Percentiles rank a stretch among this genome's conserved stretches.
These are phyloP conservation scores for Verticillium albo-atrum DNA, from an alignment of 2,329 filamentous ascomycete species.

Conservation along the genomic window DNA sequence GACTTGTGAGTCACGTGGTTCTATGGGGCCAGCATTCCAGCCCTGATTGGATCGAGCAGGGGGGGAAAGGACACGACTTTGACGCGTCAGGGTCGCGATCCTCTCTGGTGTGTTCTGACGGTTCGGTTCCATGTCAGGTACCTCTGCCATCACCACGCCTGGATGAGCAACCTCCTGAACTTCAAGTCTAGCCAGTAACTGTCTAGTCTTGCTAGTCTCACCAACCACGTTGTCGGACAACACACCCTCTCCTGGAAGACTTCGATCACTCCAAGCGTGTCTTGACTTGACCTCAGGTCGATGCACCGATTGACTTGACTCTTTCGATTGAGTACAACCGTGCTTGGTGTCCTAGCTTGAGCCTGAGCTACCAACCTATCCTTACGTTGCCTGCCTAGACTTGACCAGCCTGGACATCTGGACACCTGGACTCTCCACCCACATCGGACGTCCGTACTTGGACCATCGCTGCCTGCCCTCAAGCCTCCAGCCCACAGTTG, in stretches of 20 bases:
- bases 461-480: not conserved
- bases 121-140: not conserved
- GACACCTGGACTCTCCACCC: too few species aligned
- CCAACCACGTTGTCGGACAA: not conserved
- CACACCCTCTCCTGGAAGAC: not conserved
- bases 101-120: too few species aligned
- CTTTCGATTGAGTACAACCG: too few species aligned
- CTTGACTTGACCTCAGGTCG: too few species aligned
- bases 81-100: constrained; percentile 12
- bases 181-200: not conserved
- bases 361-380: too few species aligned
- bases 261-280: not conserved
- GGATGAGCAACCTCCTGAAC: not conserved
- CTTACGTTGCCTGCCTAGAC: too few species aligned
- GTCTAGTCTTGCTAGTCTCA: not conserved
- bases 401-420: too few species aligned
- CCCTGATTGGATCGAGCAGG: constrained; percentile 5
- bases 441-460: too few species aligned
- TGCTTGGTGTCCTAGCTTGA: too few species aligned
- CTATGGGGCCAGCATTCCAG: constrained; percentile 2
- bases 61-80: constrained; percentile 8
- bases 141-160: not conserved
- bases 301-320: too few species aligned
- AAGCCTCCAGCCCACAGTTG: not conserved
- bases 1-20: constrained; percentile 8